Base-by-base conservation (phyloP, 192 early-diverging fungal genomes). In the Globomyces pollinis-pini region DNA sequence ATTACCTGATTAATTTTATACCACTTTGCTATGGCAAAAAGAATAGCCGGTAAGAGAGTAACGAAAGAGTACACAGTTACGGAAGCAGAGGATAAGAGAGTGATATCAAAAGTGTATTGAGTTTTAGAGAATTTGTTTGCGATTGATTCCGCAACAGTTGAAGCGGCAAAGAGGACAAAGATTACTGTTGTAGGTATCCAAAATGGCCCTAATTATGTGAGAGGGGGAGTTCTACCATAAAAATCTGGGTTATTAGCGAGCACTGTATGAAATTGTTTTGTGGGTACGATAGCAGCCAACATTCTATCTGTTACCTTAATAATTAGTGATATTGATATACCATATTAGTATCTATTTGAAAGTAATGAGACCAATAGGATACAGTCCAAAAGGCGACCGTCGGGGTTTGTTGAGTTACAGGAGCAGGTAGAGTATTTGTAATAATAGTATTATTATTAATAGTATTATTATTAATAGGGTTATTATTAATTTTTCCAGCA, bases 151-250 rank as follows among this genome's bases (percentile, higher is more conserved):
- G 95, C 90, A 23, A 99, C 77, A 31, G 89, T 89, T 2, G 89
- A 88, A 12, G 94, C 88, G 33, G 94, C 90, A 80, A 96, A 99
- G 35, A 98, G 80, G n/a, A 81, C 60, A 54, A 99, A 94, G 23
- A 99, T 86, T n/a, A 95, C 91, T 1, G 93, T 94, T 0, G 93
- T 97, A 7, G 93, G 72, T 41, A 99, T 91, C 96, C 96, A 99
- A 68, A 98, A 95, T 0, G 96, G 95, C 16, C n/a, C n/a, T n/a
- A n/a, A n/a, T n/a, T n/a, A n/a, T n/a, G n/a, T n/a, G n/a, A n/a
- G n/a, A n/a, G n/a, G n/a, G n/a, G n/a, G n/a, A n/a, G n/a, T n/a
- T n/a, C n/a, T n/a, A n/a, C 96, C 96, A 76, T 93, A 99, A 35
- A 99, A 79, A 70, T 99, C 96, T 0, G 93, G 94, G 60, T 94